Evolutionary conservation across 192 early-diverging fungal species (phyloP).

Genomic region (Entomortierella lignicola): DNA sequence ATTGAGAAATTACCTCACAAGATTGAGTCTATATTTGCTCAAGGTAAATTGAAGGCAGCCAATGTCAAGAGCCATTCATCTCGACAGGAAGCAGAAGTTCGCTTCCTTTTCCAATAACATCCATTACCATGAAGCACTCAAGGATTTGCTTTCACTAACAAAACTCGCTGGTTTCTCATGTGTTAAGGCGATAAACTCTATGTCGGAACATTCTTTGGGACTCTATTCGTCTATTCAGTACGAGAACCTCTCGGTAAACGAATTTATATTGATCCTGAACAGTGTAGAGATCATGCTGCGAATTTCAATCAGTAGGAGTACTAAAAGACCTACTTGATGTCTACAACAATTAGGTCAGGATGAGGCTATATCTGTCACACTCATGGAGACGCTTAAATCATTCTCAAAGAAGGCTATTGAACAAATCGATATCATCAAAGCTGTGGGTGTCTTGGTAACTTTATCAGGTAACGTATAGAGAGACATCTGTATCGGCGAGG

Average conservation of each 20-base stretch:
- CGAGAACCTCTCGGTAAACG: constrained; percentile 64
- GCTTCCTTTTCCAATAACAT: too few species aligned
- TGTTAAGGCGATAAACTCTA: constrained; percentile 74
- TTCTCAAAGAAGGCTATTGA: constrained; percentile 79
- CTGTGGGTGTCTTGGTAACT: constrained; percentile 76
- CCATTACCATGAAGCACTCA: too few species aligned
- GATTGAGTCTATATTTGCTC: constrained; percentile 78
- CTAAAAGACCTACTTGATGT: too few species aligned
- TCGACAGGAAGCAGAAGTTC: too few species aligned
- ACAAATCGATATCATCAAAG: constrained; percentile 80
- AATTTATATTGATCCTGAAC: too few species aligned
- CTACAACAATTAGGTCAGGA: constrained; percentile 48
- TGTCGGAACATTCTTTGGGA: constrained; percentile 75
- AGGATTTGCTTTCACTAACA: background rate
- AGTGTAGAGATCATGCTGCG: too few species aligned
- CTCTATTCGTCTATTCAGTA: constrained; percentile 76
- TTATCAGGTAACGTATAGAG: constrained; percentile 61
- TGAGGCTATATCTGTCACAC: constrained; percentile 64
- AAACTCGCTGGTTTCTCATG: too few species aligned
- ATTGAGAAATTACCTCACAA: constrained; percentile 76
- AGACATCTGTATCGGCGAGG: too few species aligned
- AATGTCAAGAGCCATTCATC: too few species aligned
- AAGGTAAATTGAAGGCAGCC: constrained; percentile 54
- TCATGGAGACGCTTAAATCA: constrained; percentile 73
- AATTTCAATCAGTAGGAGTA: too few species aligned